A percentile compares a stretch with the other conserved stretches of the same genome.
Conservation (phyloP, 371 early-diverging fungal genomes). For the Blakeslea trispora region DNA sequence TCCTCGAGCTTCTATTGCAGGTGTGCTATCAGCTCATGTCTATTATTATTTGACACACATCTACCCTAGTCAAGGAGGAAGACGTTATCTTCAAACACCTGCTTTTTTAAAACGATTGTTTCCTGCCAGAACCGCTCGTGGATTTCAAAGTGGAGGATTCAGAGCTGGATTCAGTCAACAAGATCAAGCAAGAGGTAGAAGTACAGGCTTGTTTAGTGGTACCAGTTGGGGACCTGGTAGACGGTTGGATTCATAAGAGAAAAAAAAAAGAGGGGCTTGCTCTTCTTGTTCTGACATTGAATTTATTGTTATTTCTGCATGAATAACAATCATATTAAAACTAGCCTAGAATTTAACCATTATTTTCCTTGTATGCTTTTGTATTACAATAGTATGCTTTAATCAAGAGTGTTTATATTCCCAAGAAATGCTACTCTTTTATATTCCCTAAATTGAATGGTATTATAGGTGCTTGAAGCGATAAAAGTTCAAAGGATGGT, state of each 20-base stretch:
- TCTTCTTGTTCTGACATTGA: conserved; percentile 1
- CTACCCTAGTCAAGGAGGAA: conserved; percentile 64
- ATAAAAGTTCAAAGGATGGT: too few relatives aligned
- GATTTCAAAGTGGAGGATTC: conserved; percentile 9
- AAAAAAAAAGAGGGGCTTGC: neutral
- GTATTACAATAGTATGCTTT: too few relatives aligned
- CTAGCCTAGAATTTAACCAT: too few relatives aligned
- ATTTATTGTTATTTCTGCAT: conserved; percentile 1
- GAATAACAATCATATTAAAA: neutral
- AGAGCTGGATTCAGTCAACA: conserved; percentile 17
- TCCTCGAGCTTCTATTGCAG: conserved; percentile 46
- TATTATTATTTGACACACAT: conserved; percentile 56
- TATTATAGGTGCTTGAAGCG: too few relatives aligned
- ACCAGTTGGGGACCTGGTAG: conserved; percentile 52
- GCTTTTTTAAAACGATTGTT: conserved; percentile 47
- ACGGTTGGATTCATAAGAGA: conserved; percentile 38
- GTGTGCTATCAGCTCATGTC: conserved; percentile 55
- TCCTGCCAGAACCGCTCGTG: conserved; percentile 27
- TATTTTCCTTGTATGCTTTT: too few relatives aligned
- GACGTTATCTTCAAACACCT: conserved; percentile 56
- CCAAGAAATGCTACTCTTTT: too few relatives aligned
- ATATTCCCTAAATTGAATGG: too few relatives aligned
- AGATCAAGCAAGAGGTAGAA: conserved; percentile 5
- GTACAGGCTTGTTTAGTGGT: conserved; percentile 27
- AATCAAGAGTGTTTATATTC: too few relatives aligned